Evolutionary conservation across 768 basidiomycete species (phyloP).

Genomic region (Sporobolomyces pararoseus): DNA sequence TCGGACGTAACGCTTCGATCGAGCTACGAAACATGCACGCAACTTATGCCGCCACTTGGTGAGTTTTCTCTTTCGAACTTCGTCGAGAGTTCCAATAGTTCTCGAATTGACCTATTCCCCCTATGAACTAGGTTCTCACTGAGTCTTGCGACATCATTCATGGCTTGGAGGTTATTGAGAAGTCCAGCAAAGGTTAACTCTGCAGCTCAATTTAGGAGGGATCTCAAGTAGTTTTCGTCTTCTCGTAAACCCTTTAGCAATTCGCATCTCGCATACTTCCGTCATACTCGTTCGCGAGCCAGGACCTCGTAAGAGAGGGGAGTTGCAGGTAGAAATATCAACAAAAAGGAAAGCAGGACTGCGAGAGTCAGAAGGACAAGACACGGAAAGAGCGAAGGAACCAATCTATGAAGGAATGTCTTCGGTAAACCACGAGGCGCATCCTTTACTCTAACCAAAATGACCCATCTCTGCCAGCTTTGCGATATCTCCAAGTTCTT

Average conservation of each 20-base stretch:
- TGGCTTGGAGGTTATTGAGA: conserved; percentile 56
- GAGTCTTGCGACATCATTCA: conserved; percentile 74
- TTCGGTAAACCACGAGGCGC: too few relatives aligned
- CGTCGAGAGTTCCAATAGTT: too few relatives aligned
- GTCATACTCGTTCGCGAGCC: background rate
- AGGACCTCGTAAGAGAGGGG: too few relatives aligned
- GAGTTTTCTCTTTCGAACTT: background rate
- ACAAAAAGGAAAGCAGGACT: too few relatives aligned
- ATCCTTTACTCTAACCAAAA: too few relatives aligned
- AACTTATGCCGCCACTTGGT: conserved; percentile 95
- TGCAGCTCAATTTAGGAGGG: conserved; percentile 11
- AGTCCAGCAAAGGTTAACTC: conserved; percentile 2
- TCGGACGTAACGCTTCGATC: conserved; percentile 75
- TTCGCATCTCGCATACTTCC: background rate
- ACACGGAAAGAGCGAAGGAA: too few relatives aligned
- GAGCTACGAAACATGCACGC: conserved; percentile 90
- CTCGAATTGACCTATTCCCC: conserved; percentile 61
- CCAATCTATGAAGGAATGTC: too few relatives aligned
- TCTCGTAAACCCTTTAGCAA: background rate
- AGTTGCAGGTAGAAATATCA: too few relatives aligned
- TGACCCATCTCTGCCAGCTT: conserved; percentile 7
- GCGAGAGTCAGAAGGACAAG: too few relatives aligned
- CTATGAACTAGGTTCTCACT: conserved; percentile 89
- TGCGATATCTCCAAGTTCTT: background rate
- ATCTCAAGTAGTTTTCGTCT: conserved; percentile 4